These are phyloP conservation scores for Penium margaritaceum DNA, from an alignment of 139 green algal species.

Conservation along the genomic window DNA sequence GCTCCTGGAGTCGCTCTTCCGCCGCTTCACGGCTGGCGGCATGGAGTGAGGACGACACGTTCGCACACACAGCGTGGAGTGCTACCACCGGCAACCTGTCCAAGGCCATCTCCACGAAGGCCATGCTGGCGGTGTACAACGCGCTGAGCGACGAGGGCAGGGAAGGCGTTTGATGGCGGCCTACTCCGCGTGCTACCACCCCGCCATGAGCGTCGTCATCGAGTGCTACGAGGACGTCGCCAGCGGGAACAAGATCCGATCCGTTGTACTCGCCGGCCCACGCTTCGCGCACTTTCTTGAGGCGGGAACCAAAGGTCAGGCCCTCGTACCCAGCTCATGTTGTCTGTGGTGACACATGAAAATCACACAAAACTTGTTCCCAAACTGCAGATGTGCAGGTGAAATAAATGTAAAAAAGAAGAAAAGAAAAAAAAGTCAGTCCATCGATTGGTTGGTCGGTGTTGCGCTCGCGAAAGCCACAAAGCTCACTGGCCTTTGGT, in stretches of 20 bases:
- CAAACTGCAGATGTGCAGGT: too few relatives aligned
- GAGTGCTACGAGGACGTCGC: conserved; percentile 98
- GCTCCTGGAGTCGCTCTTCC: conserved; percentile 93
- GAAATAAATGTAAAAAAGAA: too few relatives aligned
- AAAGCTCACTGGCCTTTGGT: too few relatives aligned
- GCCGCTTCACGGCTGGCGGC: conserved; percentile 68
- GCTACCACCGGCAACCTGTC: conserved; percentile 91
- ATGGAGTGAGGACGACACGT: conserved; percentile 81
- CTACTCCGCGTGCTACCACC: conserved; percentile 77
- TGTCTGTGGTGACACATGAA: too few relatives aligned
- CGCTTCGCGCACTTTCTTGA: conserved; percentile 73
- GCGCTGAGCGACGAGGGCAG: conserved; percentile 68
- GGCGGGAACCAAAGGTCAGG: too few relatives aligned
- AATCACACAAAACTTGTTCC: too few relatives aligned
- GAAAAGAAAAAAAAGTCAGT: too few relatives aligned
- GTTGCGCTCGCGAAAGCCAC: too few relatives aligned
- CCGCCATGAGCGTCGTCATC: conserved; percentile 89
- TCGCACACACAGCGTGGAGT: conserved; percentile 91
- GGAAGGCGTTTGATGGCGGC: conserved; percentile 74
- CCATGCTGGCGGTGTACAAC: conserved; percentile 93
- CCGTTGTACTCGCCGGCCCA: conserved; percentile 79
- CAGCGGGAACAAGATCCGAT: conserved; percentile 94
- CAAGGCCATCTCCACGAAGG: conserved; percentile 83
- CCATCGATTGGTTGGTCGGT: too few relatives aligned
- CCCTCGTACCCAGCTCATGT: too few relatives aligned